Evolutionary conservation across 371 early-diverging fungal species (phyloP).

Genomic region (Haplosporangium sp.): DNA sequence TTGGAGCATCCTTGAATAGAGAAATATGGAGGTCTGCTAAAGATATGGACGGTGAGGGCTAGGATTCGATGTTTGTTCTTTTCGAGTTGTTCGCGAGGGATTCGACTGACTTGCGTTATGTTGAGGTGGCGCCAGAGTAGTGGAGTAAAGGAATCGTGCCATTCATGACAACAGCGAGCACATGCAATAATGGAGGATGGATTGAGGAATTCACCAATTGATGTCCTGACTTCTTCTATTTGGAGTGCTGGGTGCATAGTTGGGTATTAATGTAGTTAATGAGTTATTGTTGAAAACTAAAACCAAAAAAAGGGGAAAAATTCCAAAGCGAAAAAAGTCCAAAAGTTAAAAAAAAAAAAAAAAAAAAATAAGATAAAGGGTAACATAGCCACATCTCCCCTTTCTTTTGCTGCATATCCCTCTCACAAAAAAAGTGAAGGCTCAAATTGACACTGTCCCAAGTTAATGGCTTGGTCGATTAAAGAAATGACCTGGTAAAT

Average conservation of each 20-base stretch:
- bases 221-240: conserved; percentile 6
- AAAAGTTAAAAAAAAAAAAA: no score
- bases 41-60: background rate
- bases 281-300: background rate
- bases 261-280: background rate
- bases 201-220: background rate
- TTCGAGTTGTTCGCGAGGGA: background rate
- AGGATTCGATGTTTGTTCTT: conserved; percentile 9
- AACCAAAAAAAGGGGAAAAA: background rate
- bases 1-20: background rate
- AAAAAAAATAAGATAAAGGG: no score
- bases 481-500: no score
- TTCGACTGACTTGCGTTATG: background rate
- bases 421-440: no score
- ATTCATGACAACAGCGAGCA: conserved; percentile 5
- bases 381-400: no score
- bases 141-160: conserved; percentile 10
- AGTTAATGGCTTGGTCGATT: no score
- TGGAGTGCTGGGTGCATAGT: conserved; percentile 13
- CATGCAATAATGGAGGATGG: conserved; percentile 1
- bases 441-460: no score
- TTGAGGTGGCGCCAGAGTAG: conserved; percentile 5
- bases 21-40: background rate
- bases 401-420: no score
- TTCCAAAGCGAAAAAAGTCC: background rate